Conservation (phyloP, 2,329 filamentous ascomycete species). For the Alternaria sp. region DNA sequence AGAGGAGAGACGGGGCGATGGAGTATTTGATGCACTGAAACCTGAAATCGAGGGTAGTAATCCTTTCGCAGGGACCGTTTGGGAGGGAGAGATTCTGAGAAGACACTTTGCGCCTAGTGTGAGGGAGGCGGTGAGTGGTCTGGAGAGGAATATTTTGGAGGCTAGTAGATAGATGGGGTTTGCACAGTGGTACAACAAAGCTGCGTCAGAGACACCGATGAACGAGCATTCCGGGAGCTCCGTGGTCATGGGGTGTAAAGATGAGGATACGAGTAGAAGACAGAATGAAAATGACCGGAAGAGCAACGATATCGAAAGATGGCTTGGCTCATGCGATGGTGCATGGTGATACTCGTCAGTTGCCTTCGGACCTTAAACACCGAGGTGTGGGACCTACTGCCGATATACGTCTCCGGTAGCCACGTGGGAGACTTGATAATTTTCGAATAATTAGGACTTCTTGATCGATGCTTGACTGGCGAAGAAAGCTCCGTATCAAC, state of each 20-base stretch:
- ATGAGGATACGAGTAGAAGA: neutral
- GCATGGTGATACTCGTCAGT: neutral
- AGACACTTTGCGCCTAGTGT: slow-evolving; percentile 88
- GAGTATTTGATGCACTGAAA: slow-evolving; percentile 77
- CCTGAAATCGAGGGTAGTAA: slow-evolving; percentile 82
- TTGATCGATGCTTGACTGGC: neutral
- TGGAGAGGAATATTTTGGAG: slow-evolving; percentile 44
- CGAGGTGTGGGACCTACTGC: slow-evolving; percentile 1
- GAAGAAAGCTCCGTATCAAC: neutral
- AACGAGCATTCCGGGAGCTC: slow-evolving; percentile 11
- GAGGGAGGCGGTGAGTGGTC: slow-evolving; percentile 67
- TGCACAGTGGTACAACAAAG: neutral
- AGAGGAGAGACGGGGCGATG: slow-evolving; percentile 91
- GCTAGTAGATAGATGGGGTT: slow-evolving; percentile 24
- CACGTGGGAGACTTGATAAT: neutral
- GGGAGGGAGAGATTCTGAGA: slow-evolving; percentile 89
- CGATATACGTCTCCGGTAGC: neutral
- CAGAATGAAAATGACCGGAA: neutral
- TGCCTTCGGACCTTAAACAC: neutral
- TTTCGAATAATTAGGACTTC: neutral
- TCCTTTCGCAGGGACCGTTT: slow-evolving; percentile 86
- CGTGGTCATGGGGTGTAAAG: slow-evolving; percentile 1
- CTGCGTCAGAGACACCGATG: slow-evolving; percentile 18
- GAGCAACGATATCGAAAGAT: neutral
- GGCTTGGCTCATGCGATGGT: neutral